These are phyloP conservation scores for Calonectria fujianensis DNA, from an alignment of 2,329 filamentous ascomycete species.

Conservation along the genomic window DNA sequence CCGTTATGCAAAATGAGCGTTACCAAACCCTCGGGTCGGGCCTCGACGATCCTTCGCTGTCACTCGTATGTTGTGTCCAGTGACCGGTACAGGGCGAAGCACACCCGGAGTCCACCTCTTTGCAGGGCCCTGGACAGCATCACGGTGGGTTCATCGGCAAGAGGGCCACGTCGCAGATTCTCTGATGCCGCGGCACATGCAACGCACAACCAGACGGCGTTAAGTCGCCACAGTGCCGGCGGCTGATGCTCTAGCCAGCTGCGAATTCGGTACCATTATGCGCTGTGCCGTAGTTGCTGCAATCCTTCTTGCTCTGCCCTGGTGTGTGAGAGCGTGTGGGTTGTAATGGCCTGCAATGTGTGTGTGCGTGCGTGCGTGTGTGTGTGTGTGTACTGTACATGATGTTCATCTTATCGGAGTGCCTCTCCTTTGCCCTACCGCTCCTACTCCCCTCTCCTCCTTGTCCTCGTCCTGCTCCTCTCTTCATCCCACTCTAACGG, in stretches of 20 bases:
- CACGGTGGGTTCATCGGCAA: conserved; percentile 35
- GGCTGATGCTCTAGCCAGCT: conserved; percentile 39
- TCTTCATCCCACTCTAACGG: conserved; percentile 1
- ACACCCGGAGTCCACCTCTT: conserved; percentile 28
- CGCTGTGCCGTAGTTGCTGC: conserved; percentile 39
- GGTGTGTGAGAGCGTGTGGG: background rate
- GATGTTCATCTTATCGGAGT: conserved; percentile 15
- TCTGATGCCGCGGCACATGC: conserved; percentile 16
- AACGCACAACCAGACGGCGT: conserved; percentile 41
- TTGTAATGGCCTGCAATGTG: background rate
- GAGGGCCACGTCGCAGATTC: conserved; percentile 31
- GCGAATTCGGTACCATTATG: conserved; percentile 36
- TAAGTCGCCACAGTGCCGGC: conserved; percentile 47
- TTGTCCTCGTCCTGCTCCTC: background rate
- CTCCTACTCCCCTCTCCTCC: conserved; percentile 29
- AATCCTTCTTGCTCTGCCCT: conserved; percentile 16
- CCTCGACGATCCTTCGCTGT: conserved; percentile 42
- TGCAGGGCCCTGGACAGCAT: conserved; percentile 34
- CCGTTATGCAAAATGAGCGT: conserved; percentile 56
- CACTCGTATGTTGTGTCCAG: conserved; percentile 52
- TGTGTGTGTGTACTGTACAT: conserved; percentile 7
- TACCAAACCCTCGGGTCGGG: conserved; percentile 57
- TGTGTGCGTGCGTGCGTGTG: background rate
- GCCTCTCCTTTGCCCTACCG: conserved; percentile 36
- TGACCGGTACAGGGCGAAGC: conserved; percentile 41